Conservation (phyloP, 2,329 filamentous ascomycete genomes). For the Alternaria ethzedia region DNA sequence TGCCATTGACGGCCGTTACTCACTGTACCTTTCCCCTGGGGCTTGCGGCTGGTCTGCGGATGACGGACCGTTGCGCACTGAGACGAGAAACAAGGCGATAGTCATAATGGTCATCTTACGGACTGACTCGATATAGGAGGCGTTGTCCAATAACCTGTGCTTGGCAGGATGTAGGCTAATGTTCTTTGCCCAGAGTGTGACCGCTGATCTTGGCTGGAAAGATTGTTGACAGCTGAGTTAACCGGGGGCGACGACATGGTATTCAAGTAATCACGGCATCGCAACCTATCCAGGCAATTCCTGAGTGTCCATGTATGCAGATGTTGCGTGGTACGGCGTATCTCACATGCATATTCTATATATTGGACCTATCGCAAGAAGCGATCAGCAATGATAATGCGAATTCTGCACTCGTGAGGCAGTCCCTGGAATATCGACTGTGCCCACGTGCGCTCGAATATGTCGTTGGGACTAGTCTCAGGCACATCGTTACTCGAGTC, state of each 20-base stretch:
- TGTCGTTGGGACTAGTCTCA: neutral
- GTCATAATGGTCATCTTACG: constrained; percentile 4
- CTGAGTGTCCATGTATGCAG: neutral
- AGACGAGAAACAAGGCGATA: constrained; percentile 7
- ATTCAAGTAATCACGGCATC: neutral
- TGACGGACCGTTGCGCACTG: constrained; percentile 11
- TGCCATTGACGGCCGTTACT: neutral
- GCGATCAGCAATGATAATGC: neutral
- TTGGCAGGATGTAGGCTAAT: constrained; percentile 17
- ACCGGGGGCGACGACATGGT: constrained; percentile 1
- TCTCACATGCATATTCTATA: neutral
- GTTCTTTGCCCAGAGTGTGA: constrained; percentile 9
- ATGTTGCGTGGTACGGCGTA: neutral
- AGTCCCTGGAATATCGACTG: neutral
- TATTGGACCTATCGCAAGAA: neutral
- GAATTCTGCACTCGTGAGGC: neutral
- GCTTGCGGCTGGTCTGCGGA: constrained; percentile 4
- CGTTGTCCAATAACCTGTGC: constrained; percentile 8
- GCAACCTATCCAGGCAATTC: constrained; percentile 1
- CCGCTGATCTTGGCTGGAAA: constrained; percentile 14
- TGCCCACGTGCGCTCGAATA: constrained; percentile 4
- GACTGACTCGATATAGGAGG: constrained; percentile 7
- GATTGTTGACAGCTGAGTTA: constrained; percentile 2
- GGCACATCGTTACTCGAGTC: neutral
- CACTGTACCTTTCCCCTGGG: constrained; percentile 6